Percentiles rank a stretch among this genome's conserved stretches.
Conservation (phyloP, 805 yeast species). For the Ogataea glucozyma region DNA sequence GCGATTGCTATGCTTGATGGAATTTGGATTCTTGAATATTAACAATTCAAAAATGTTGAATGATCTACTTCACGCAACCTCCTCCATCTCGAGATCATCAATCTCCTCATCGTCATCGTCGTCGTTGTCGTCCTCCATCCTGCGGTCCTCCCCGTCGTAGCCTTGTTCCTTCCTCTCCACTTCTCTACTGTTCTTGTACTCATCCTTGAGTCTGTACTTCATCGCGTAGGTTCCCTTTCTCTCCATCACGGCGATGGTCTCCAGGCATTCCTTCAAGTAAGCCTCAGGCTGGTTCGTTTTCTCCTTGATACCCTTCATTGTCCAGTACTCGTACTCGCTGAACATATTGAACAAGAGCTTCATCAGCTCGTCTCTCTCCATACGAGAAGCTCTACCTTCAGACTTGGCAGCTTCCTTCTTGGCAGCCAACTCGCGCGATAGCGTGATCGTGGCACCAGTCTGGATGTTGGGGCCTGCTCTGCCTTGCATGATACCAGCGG, state of each 20-base stretch:
- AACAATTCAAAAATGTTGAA: not conserved
- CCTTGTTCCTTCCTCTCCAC: slow-evolving; percentile 71
- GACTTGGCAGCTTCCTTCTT: slow-evolving; percentile 54
- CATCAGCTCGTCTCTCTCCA: slow-evolving; percentile 89
- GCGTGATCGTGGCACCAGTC: slow-evolving; percentile 64
- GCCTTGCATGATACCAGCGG: slow-evolving; percentile 86
- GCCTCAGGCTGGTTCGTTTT: slow-evolving; percentile 95
- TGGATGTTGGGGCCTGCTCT: slow-evolving; percentile 83
- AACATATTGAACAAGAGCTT: slow-evolving; percentile 85
- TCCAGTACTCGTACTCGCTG: slow-evolving; percentile 96
- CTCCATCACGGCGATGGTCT: slow-evolving; percentile 82
- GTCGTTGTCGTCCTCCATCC: slow-evolving; percentile 31
- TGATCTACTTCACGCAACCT: slow-evolving; percentile 43
- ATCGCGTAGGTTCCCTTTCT: slow-evolving; percentile 96
- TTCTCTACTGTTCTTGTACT: slow-evolving; percentile 77
- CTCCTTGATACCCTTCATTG: slow-evolving; percentile 89
- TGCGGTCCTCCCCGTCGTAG: slow-evolving; percentile 39
- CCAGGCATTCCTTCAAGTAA: slow-evolving; percentile 86
- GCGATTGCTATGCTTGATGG: too few species aligned
- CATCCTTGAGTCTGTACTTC: slow-evolving; percentile 86
- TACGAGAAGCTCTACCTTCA: slow-evolving; percentile 89
- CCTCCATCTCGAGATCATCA: slow-evolving; percentile 76
- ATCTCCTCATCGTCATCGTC: slow-evolving; percentile 63
- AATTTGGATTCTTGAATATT: too few species aligned
- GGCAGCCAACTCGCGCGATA: slow-evolving; percentile 56